Percentiles rank a stretch among this genome's conserved stretches.
phyloP scores from a whole-genome alignment of 305 asterid species.

The Stenogyne calaminthoides region DNA sequence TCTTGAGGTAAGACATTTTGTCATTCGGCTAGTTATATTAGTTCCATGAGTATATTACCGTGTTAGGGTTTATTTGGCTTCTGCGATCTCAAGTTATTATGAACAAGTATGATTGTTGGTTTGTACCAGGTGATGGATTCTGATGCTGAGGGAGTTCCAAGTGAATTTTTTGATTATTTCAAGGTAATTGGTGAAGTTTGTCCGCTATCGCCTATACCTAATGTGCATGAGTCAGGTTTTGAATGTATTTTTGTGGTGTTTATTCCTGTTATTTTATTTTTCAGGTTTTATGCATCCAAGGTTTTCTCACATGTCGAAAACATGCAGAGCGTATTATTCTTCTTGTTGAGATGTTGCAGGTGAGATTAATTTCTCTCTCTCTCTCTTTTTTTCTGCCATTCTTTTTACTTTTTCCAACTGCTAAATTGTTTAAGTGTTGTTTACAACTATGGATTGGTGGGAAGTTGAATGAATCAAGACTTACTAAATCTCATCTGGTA shows the following conservation, averaged over 20 bases:
- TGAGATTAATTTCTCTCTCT: slow-evolving; percentile 23
- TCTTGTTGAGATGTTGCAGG: slow-evolving; percentile 99
- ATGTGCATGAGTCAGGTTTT: slow-evolving; percentile 9
- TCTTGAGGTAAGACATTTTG: slow-evolving; percentile 68
- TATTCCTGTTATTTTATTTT: slow-evolving; percentile 27
- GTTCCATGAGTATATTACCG: slow-evolving; percentile 20
- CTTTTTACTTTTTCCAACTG: not conserved
- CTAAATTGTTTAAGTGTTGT: not conserved
- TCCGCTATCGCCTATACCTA: not conserved
- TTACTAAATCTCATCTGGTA: not conserved
- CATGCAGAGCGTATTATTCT: slow-evolving; percentile 97
- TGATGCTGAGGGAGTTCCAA: slow-evolving; percentile 97
- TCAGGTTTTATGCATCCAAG: slow-evolving; percentile 96
- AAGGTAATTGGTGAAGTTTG: slow-evolving; percentile 65
- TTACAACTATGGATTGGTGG: slow-evolving; percentile 5
- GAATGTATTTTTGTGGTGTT: slow-evolving; percentile 22
- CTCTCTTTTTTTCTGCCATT: not conserved
- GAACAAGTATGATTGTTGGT: slow-evolving; percentile 22
- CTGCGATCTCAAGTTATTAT: slow-evolving; percentile 16
- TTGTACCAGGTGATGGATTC: slow-evolving; percentile 90
- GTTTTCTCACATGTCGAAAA: slow-evolving; percentile 93
- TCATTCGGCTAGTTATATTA: slow-evolving; percentile 25
- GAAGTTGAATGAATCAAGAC: slow-evolving; percentile 1
- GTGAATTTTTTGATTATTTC: slow-evolving; percentile 95
- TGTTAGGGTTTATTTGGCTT: slow-evolving; percentile 2